Evolutionary conservation across 1,284 basidiomycete genomes (phyloP), one percentile per base, ranked within the genome.

Genomic region (Trametes pubescens): DNA sequence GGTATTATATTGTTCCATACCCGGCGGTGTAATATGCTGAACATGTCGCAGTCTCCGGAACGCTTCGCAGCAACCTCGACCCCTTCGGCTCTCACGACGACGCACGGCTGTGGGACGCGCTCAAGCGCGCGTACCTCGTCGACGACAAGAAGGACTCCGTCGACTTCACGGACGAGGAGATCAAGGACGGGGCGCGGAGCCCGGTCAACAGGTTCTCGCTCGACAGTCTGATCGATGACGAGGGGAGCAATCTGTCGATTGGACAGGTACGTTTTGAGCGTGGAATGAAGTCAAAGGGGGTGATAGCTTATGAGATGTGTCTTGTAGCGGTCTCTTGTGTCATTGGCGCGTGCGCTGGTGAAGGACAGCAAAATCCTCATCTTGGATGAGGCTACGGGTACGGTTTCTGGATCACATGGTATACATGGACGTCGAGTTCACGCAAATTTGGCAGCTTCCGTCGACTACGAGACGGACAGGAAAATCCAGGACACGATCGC

Each of bases 401-500:
- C 24, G 60, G 37, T 10, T 9, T 16, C 4, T 18, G 2, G 21
- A 1, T 18, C 2, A 29, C 26, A 26, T 32, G 29, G 0, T 2
- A 2, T 52, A 16, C n/a, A 26, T 3, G 16, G 4, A 7, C 2
- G 11, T 47, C 24, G 26, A 22, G 38, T 22, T 66, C 37, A 48
- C 52, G 59, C 11, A 34, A 53, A 47, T 57, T 64, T 66, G 40
- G 64, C 69, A 80, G 91, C 91, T 21, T 91, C 89, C 2, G 90
- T 92, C 26, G 91, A 93, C 75, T 93, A 89, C 65, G 90, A 92
- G 76, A 95, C 93, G 0, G 94, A 96, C 76, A 81, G 86, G 65
- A 91, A 90, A 67, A 94, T 96, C 65, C 93, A 96, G 75, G 83
- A 89, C 65, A 95, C 94, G n/a, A 95, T 96, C 67, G 84, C 91